Conservation (phyloP, 257 asterid species). For the Rhazya stricta region DNA sequence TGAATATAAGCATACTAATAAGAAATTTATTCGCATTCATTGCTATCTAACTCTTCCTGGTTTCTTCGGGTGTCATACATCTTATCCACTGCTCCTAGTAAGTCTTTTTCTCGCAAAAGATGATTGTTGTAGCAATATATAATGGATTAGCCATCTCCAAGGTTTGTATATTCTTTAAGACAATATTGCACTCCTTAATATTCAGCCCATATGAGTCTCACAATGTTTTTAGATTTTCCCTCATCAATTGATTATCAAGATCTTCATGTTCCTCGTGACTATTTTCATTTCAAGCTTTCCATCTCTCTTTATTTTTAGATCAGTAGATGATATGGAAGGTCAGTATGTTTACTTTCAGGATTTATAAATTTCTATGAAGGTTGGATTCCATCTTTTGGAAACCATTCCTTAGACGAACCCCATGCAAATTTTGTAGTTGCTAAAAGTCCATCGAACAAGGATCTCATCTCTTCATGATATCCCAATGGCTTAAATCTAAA, state of each 20-base stretch:
- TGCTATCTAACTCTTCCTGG: no score
- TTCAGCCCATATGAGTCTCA: background rate
- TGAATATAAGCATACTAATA: no score
- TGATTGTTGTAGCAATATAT: background rate
- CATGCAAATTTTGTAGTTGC: constrained; percentile 1
- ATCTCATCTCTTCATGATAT: background rate
- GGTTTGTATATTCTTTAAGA: background rate
- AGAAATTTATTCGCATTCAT: no score
- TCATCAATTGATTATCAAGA: background rate
- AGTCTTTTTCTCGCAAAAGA: background rate
- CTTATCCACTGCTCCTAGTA: no score
- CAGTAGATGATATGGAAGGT: no score
- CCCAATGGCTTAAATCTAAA: background rate
- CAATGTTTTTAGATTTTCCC: background rate
- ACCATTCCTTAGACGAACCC: background rate
- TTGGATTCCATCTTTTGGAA: background rate
- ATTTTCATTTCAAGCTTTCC: no score
- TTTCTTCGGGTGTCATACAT: no score
- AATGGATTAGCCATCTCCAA: background rate
- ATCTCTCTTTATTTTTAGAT: no score
- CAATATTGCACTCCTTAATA: background rate
- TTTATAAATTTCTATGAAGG: background rate
- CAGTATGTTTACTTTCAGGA: background rate
- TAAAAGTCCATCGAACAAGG: background rate
- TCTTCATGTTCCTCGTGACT: background rate